phyloP scores from a whole-genome alignment of 768 basidiomycete genomes.

The Amanita polypyramis region DNA sequence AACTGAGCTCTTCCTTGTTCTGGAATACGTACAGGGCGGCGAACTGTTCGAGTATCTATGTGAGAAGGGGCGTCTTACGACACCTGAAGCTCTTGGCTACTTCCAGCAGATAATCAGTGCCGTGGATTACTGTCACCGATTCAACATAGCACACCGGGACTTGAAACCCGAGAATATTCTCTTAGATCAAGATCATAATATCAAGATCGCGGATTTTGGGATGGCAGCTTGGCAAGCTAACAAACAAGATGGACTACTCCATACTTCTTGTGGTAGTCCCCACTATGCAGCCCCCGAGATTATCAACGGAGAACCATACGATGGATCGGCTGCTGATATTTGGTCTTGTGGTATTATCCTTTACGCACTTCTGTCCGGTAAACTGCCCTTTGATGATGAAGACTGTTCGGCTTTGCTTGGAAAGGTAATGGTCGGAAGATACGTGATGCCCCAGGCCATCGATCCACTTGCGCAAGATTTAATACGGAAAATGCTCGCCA shows the following conservation, averaged over 20 bases:
- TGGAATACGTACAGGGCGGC: conserved; percentile 92
- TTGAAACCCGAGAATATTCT: conserved; percentile 92
- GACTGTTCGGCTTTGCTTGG: conserved; percentile 67
- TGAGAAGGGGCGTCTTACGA: conserved; percentile 59
- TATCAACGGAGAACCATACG: conserved; percentile 71
- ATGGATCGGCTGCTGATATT: conserved; percentile 84
- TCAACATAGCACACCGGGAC: conserved; percentile 91
- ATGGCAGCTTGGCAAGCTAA: conserved; percentile 89
- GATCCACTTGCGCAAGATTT: conserved; percentile 66
- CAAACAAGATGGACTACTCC: conserved; percentile 36
- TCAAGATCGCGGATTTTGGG: conserved; percentile 97
- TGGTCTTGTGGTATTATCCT: conserved; percentile 97
- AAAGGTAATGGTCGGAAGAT: conserved; percentile 68
- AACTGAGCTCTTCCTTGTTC: conserved; percentile 78
- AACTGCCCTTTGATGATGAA: conserved; percentile 90
- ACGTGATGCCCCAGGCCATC: conserved; percentile 64
- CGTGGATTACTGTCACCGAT: conserved; percentile 88
- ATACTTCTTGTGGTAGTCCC: conserved; percentile 87
- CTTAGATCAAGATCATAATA: conserved; percentile 70
- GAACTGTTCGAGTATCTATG: conserved; percentile 93
- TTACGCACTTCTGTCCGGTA: conserved; percentile 77
- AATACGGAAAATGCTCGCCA: conserved; percentile 70
- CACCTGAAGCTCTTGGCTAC: conserved; percentile 68
- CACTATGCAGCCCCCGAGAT: conserved; percentile 95
- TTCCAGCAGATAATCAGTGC: conserved; percentile 93